These are phyloP conservation scores for Bretziella fagacearum DNA, from an alignment of 2,329 filamentous ascomycete species.

Conservation along the genomic window DNA sequence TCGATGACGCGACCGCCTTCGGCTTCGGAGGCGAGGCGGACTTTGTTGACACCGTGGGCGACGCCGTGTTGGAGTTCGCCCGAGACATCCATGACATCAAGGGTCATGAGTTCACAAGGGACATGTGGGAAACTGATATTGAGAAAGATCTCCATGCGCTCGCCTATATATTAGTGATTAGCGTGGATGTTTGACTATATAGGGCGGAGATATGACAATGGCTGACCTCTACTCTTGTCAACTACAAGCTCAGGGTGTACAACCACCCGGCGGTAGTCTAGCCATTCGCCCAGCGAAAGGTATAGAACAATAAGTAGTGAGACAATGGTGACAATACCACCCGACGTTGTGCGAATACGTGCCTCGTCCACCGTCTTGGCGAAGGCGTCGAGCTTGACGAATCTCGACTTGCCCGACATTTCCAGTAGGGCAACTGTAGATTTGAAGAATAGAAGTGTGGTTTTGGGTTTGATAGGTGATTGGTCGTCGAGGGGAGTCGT, in stretches of 20 bases:
- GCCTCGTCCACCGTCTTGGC: slow-evolving; percentile 99
- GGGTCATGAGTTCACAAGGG: slow-evolving; percentile 85
- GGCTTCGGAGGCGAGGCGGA: slow-evolving; percentile 53
- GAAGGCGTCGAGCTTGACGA: slow-evolving; percentile 94
- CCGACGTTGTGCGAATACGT: slow-evolving; percentile 83
- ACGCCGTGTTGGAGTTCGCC: slow-evolving; percentile 93
- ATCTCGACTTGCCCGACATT: slow-evolving; percentile 86
- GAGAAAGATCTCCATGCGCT: slow-evolving; percentile 98
- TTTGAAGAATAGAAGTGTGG: background rate
- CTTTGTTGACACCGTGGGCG: slow-evolving; percentile 80
- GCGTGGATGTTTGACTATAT: background rate
- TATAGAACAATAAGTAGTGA: slow-evolving; percentile 79
- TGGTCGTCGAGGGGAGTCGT: no score
- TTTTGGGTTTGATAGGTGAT: no score
- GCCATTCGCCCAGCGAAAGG: slow-evolving; percentile 89
- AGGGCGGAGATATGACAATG: background rate
- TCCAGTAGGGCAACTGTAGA: slow-evolving; percentile 13
- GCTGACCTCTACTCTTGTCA: slow-evolving; percentile 79
- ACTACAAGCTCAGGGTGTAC: slow-evolving; percentile 89
- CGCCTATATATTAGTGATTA: slow-evolving; percentile 36
- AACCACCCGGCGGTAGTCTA: slow-evolving; percentile 70
- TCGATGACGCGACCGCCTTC: slow-evolving; percentile 68
- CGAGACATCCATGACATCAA: slow-evolving; percentile 98
- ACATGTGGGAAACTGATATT: slow-evolving; percentile 91
- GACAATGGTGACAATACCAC: slow-evolving; percentile 83